phyloP scores from a whole-genome alignment of 2,329 filamentous ascomycete genomes.

The Pleoardoris graminearum region DNA sequence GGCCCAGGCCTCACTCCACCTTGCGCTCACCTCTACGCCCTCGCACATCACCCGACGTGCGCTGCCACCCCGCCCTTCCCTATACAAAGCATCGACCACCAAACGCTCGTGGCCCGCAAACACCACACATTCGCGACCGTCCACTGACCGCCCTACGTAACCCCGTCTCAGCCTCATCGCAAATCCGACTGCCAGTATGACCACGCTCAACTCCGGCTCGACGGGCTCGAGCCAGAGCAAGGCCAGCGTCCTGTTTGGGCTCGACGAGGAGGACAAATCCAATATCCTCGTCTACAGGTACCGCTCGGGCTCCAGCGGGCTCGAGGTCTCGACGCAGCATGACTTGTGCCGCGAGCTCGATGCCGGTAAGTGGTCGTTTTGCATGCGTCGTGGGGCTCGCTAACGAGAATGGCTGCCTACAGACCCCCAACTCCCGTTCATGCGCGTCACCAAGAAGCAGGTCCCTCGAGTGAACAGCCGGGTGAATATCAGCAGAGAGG shows the following conservation, averaged over 20 bases:
- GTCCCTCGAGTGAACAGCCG: constrained; percentile 53
- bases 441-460: constrained; percentile 52
- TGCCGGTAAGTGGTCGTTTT: constrained; percentile 30
- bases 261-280: constrained; percentile 49
- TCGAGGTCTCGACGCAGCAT: constrained; percentile 50
- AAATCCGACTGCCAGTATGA: constrained; percentile 36
- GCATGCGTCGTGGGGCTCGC: constrained; percentile 7
- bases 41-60: constrained; percentile 34
- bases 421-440: constrained; percentile 47
- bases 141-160: constrained; percentile 23
- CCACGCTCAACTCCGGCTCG: constrained; percentile 47
- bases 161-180: constrained; percentile 34
- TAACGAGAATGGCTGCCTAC: constrained; percentile 22
- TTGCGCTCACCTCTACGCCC: constrained; percentile 20
- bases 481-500: constrained; percentile 52
- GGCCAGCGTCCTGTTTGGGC: constrained; percentile 48
- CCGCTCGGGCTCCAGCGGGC: constrained; percentile 42
- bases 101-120: constrained; percentile 25
- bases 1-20: constrained; percentile 19
- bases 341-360: constrained; percentile 48
- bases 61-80: constrained; percentile 17
- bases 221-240: constrained; percentile 42
- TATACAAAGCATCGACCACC: constrained; percentile 37
- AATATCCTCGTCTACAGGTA: constrained; percentile 54
- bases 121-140: constrained; percentile 17